These are phyloP conservation scores for Ceratorhiza oryzae-sativae DNA, from an alignment of 1,284 basidiomycete species.

Conservation along the genomic window DNA sequence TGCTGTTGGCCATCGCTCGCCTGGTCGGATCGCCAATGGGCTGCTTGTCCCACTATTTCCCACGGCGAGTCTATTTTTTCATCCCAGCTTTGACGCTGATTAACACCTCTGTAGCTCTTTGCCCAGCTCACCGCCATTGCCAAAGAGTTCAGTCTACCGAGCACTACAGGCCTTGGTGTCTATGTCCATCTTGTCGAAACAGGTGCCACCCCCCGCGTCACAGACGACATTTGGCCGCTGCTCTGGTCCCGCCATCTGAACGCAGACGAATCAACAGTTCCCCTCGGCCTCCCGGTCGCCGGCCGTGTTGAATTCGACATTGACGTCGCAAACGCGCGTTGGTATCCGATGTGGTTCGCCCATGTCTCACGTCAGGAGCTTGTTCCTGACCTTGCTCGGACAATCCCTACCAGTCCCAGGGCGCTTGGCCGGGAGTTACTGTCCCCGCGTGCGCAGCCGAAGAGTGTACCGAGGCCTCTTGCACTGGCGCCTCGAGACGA, in stretches of 20 bases:
- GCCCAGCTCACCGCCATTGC: slow-evolving; percentile 77
- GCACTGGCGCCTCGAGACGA: slow-evolving; percentile 32
- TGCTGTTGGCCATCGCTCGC: slow-evolving; percentile 66
- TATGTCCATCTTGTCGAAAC: slow-evolving; percentile 70
- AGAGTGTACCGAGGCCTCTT: slow-evolving; percentile 38
- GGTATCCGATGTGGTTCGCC: slow-evolving; percentile 71
- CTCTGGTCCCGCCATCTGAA: slow-evolving; percentile 64
- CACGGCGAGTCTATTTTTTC: slow-evolving; percentile 60
- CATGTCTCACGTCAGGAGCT: slow-evolving; percentile 34
- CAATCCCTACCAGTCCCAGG: slow-evolving; percentile 51
- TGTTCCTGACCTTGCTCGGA: slow-evolving; percentile 32
- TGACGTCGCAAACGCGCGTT: slow-evolving; percentile 70
- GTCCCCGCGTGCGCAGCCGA: slow-evolving; percentile 44
- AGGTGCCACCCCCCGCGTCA: slow-evolving; percentile 66
- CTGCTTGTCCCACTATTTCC: slow-evolving; percentile 77
- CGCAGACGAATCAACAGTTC: slow-evolving; percentile 52
- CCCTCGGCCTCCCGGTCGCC: slow-evolving; percentile 61
- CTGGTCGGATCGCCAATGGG: slow-evolving; percentile 68
- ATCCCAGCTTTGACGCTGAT: slow-evolving; percentile 22
- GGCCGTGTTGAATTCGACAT: slow-evolving; percentile 82
- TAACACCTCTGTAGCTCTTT: slow-evolving; percentile 61
- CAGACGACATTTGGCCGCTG: slow-evolving; percentile 76
- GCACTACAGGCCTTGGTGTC: slow-evolving; percentile 71
- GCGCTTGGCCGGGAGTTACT: slow-evolving; percentile 53
- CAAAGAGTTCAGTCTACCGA: slow-evolving; percentile 79